Conservation (phyloP, 495 filamentous ascomycete species). For the Neurospora discreta region DNA sequence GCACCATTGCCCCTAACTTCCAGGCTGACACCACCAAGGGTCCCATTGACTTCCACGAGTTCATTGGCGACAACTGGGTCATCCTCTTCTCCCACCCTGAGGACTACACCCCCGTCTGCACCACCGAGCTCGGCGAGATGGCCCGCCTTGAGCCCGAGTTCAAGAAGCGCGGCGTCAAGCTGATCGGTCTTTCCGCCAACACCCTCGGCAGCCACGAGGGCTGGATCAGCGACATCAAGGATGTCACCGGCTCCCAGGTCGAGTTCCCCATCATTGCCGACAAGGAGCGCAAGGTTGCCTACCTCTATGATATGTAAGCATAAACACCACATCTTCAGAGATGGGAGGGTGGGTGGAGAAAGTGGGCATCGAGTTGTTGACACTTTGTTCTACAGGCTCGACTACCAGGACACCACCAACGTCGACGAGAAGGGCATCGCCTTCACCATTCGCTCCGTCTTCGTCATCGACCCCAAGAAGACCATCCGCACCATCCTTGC, state of each 20-base stretch:
- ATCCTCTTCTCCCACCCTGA: conserved; percentile 97
- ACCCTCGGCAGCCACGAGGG: conserved; percentile 51
- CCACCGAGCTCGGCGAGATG: conserved; percentile 93
- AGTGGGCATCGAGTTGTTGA: neutral
- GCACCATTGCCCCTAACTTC: conserved; percentile 86
- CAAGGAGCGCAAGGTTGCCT: conserved; percentile 87
- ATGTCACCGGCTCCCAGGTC: conserved; percentile 72
- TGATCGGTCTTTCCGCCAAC: conserved; percentile 89
- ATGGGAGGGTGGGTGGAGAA: neutral
- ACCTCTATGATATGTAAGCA: conserved; percentile 87
- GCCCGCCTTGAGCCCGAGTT: conserved; percentile 98
- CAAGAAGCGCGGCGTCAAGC: conserved; percentile 81
- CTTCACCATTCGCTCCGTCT: conserved; percentile 98
- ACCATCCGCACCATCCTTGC: conserved; percentile 91
- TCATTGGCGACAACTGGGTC: conserved; percentile 87
- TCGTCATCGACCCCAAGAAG: conserved; percentile 98
- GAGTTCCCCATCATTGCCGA: conserved; percentile 95
- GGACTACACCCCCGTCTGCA: conserved; percentile 91
- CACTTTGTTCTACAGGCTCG: conserved; percentile 47
- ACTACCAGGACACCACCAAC: conserved; percentile 66
- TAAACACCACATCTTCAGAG: neutral
- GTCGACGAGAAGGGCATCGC: conserved; percentile 93
- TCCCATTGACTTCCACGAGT: conserved; percentile 93
- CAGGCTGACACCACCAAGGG: conserved; percentile 83
- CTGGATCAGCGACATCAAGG: conserved; percentile 96